Conservation (phyloP, 495 filamentous ascomycete genomes). For the Trichocladium antarcticum region DNA sequence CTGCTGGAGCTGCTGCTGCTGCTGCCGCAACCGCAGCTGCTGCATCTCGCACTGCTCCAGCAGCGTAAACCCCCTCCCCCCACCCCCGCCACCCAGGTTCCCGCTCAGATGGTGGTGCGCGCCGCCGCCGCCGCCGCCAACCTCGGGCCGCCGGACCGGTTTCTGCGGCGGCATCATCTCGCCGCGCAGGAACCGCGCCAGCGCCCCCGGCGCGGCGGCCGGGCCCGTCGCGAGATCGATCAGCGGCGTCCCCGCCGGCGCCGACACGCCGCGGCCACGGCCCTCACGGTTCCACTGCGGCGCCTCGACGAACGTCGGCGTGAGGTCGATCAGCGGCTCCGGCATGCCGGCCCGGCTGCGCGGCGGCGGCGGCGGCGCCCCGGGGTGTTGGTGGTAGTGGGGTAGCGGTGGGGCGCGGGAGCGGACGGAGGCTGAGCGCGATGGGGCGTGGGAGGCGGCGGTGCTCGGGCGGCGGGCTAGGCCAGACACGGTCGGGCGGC, state of each 20-base stretch:
- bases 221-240: slow-evolving; percentile 44
- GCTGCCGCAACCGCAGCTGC: background rate
- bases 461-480: slow-evolving; percentile 10
- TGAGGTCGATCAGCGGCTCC: slow-evolving; percentile 58
- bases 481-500: too few relatives aligned
- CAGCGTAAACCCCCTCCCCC: background rate
- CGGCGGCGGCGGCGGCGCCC: background rate
- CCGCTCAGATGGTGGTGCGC: too few relatives aligned
- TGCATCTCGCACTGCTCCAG: slow-evolving; percentile 3
- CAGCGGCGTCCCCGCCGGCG: slow-evolving; percentile 48
- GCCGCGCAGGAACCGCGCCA: slow-evolving; percentile 2
- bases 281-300: slow-evolving; percentile 52
- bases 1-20: background rate
- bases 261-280: slow-evolving; percentile 56
- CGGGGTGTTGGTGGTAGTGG: slow-evolving; percentile 29
- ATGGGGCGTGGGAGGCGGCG: slow-evolving; percentile 5
- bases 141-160: background rate
- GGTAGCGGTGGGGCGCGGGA: background rate
- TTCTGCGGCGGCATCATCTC: slow-evolving; percentile 2
- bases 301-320: slow-evolving; percentile 59
- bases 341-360: background rate
- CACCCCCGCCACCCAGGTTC: background rate
- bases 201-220: background rate
- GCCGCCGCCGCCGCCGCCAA: too few relatives aligned
- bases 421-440: slow-evolving; percentile 1